Evolutionary conservation across 768 basidiomycete species (phyloP), one percentile per base, ranked within the genome.

Genomic region (Termitomyces sp.): DNA sequence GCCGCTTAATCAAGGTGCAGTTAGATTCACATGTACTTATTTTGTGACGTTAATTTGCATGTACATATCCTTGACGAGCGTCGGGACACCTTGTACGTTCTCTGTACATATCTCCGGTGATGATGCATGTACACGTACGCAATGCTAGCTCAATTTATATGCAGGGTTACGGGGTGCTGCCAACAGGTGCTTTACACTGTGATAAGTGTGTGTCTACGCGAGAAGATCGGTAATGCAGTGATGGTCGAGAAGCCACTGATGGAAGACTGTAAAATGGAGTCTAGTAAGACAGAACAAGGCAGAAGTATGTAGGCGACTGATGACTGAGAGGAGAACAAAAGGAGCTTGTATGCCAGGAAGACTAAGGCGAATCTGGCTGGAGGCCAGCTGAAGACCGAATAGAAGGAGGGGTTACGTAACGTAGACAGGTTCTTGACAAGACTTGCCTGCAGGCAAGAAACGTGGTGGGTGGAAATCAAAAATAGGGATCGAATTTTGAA

Each of bases 371-470:
- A 24, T 19, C 28, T 22, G 19, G 21, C 6, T 26, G 11, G 21
- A 24, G 24, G n/a, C 47, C 45, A 51, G 41, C 22, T n/a, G 58
- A 14, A 41, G 41, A 51, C 57, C 55, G 57, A 54, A 60, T 59
- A 60, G 45, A 58, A 57, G 53, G 66, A 63, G 66, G 58, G 60
- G 37, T 76, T 77, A 80, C 76, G 70, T 77, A 71, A 71, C 67
- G 60, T 46, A 38, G 59, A 54, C 59, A 58, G 70, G 68, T 69
- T 68, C 66, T 66, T 73, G 75, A 74, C 66, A 70, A 60, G 70
- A 67, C 64, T 59, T 80, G 84, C 85, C 84, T 86, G 83, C 83
- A 87, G 85, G 85, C 85, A 83, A 71, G 74, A 77, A 85, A 85
- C 85, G 85, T 87, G 79, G 72, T 72, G 79, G 28, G 70, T 71